A percentile compares a stretch with the other conserved stretches of the same genome.
These are phyloP conservation scores for Castanospermum australe DNA, from an alignment of 306 rosid genomes.

Conservation along the genomic window DNA sequence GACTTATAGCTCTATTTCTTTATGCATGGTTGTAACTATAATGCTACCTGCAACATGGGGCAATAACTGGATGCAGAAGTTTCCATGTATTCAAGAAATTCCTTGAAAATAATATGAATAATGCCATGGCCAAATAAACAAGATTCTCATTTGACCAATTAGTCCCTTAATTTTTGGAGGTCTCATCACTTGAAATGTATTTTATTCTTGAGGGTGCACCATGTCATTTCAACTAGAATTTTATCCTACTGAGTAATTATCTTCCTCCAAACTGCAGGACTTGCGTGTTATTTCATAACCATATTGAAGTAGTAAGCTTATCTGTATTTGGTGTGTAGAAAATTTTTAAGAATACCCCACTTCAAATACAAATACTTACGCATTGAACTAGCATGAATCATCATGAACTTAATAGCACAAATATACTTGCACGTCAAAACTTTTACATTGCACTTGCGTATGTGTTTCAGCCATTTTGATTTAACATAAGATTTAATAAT, in stretches of 20 bases:
- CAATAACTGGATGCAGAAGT: slow-evolving; percentile 10
- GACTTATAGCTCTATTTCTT: slow-evolving; percentile 14
- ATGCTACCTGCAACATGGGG: background rate
- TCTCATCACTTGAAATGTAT: background rate
- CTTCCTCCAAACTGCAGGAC: slow-evolving; percentile 15
- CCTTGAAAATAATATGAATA: slow-evolving; percentile 19
- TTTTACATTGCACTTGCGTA: background rate
- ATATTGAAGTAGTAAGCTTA: background rate
- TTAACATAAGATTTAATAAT: background rate
- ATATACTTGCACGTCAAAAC: background rate
- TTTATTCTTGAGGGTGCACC: background rate
- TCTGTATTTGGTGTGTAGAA: background rate
- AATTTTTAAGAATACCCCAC: background rate
- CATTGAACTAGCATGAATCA: background rate
- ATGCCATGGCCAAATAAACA: slow-evolving; percentile 17
- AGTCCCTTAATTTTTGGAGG: background rate
- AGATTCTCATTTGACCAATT: background rate
- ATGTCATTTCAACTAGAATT: slow-evolving; percentile 6
- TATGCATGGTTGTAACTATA: slow-evolving; percentile 14
- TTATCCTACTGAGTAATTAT: slow-evolving; percentile 20
- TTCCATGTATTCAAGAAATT: slow-evolving; percentile 24
- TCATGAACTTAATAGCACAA: background rate
- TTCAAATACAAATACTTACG: background rate
- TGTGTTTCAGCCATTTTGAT: slow-evolving; percentile 8
- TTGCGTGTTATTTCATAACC: slow-evolving; percentile 14